phyloP scores from a whole-genome alignment of 176 grass and related monocot species.

The Pontederia crassipes region DNA sequence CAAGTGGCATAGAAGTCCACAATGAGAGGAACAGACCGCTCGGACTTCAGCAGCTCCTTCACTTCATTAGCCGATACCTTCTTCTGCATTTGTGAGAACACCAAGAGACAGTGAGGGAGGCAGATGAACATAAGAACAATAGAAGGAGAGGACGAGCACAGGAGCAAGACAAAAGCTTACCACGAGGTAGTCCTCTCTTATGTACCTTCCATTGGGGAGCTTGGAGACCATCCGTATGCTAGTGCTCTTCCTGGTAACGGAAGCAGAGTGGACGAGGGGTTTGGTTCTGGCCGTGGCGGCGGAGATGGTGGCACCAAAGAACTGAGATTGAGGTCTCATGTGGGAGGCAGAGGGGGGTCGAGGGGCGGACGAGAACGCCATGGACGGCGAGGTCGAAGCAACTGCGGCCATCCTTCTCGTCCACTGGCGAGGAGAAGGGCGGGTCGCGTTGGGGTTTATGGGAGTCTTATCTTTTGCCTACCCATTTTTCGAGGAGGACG shows the following conservation, averaged over 20 bases:
- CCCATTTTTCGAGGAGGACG: too few species aligned
- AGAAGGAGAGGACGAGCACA: background rate
- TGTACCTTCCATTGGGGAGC: constrained; percentile 35
- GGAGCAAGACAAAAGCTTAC: background rate
- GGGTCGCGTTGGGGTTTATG: background rate
- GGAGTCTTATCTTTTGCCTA: too few species aligned
- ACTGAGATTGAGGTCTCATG: background rate
- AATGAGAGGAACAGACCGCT: constrained; percentile 47
- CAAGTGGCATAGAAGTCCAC: constrained; percentile 70
- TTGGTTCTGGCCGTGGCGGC: background rate
- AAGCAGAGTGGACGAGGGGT: background rate
- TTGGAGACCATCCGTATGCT: constrained; percentile 29
- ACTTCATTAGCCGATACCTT: constrained; percentile 54
- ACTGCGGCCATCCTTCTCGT: background rate
- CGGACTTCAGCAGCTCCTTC: constrained; percentile 34
- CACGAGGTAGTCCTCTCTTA: constrained; percentile 49
- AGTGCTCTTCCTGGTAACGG: background rate
- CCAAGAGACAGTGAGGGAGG: background rate
- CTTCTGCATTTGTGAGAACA: constrained; percentile 26
- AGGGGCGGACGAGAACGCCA: background rate
- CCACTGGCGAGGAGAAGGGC: background rate
- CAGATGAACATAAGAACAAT: background rate
- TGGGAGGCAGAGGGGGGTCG: background rate
- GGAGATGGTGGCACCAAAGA: background rate
- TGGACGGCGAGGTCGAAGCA: background rate